Evolutionary conservation across 108 stramenopile genomes (phyloP).

Genomic region (Discostella stelligeroides): DNA sequence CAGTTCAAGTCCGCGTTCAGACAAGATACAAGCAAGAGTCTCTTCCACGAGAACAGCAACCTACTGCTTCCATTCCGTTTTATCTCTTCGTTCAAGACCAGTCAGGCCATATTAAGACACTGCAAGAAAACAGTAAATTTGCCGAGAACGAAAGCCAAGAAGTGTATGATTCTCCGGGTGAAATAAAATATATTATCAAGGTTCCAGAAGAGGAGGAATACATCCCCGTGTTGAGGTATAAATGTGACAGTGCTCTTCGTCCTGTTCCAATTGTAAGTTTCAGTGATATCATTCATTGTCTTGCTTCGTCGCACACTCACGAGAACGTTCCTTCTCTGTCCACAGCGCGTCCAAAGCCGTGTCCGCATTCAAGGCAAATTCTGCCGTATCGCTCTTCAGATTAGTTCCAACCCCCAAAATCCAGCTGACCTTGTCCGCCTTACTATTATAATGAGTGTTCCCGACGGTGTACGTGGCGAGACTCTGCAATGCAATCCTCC

Average conservation of each 20-base stretch:
- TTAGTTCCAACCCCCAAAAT: conserved; percentile 89
- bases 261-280: conserved; percentile 89
- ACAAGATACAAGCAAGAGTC: conserved; percentile 21
- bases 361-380: conserved; percentile 61
- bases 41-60: background rate
- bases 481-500: conserved; percentile 75
- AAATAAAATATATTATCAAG: conserved; percentile 58
- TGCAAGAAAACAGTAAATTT: conserved; percentile 82
- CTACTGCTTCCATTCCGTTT: conserved; percentile 66
- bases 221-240: conserved; percentile 83
- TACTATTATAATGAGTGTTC: conserved; percentile 86
- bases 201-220: conserved; percentile 77
- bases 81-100: conserved; percentile 68
- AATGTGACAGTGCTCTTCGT: conserved; percentile 69
- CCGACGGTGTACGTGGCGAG: conserved; percentile 64
- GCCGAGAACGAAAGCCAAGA: conserved; percentile 50
- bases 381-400: conserved; percentile 84
- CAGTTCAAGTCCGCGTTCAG: conserved; percentile 63
- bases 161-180: conserved; percentile 41
- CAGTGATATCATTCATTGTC: too few species aligned
- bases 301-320: too few species aligned
- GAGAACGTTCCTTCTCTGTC: conserved; percentile 12
- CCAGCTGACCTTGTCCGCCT: conserved; percentile 76
- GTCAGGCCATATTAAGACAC: conserved; percentile 62
- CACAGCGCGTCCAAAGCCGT: conserved; percentile 80